These are phyloP conservation scores for Vitis riparia DNA, from an alignment of 164 flowering plant genomes.

Conservation along the genomic window DNA sequence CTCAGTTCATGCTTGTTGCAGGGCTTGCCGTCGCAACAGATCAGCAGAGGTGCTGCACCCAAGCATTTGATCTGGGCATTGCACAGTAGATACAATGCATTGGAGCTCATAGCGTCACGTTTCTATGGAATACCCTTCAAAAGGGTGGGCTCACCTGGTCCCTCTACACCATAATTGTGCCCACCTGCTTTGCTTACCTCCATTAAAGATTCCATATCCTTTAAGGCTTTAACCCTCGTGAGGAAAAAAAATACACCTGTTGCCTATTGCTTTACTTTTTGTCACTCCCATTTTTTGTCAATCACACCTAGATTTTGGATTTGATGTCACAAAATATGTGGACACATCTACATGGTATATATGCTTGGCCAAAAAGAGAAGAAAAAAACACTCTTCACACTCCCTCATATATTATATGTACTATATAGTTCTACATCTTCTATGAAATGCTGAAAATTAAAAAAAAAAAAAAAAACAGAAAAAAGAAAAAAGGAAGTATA, in stretches of 20 bases:
- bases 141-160: slow-evolving; percentile 20
- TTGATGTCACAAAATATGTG: no score
- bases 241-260: no score
- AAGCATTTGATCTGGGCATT: neutral
- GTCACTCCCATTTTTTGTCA: no score
- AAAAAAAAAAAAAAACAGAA: neutral
- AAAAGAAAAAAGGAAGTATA: neutral
- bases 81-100: neutral
- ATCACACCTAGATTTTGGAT: no score
- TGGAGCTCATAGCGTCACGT: neutral
- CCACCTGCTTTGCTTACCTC: slow-evolving; percentile 19
- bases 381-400: neutral
- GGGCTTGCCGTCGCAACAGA: neutral
- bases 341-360: no score
- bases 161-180: slow-evolving; percentile 22
- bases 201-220: slow-evolving; percentile 18
- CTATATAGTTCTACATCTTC: no score
- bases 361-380: no score
- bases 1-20: neutral
- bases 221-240: no score
- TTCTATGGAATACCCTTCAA: no score
- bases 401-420: neutral
- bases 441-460: no score
- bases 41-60: no score
- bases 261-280: no score